Evolutionary conservation across 768 basidiomycete genomes (phyloP), one percentile per base, ranked within the genome.

Genomic region (Hygrocybe coccinea): DNA sequence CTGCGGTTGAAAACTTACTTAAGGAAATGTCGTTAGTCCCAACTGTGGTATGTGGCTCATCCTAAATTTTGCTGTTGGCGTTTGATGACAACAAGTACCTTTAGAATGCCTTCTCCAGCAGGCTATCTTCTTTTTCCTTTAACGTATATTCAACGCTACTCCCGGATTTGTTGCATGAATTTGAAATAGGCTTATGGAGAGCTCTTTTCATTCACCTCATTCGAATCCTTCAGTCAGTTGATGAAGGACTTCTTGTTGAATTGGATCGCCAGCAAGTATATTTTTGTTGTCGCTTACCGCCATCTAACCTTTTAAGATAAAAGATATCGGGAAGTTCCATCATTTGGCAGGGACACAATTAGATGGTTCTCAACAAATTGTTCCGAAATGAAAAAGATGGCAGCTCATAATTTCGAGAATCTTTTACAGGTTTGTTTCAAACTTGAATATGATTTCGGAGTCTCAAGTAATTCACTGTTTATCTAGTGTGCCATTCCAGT

Each of bases 101-200:
- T 34, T 29, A 50, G 29, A 21, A 43, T 19, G 34, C 37, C 34
- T 41, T 41, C 47, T 67, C 66, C 0, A 57, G 64, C 0, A 29
- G 19, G 0, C 55, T 73, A 1, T 44, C 50, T 2, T 14, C 54
- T 1, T 33, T 65, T 8, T 62, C 59, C 0, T 64, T 67, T 50
- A 55, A 66, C 43, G 44, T 64, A 5, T 66, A 64, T 17, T 54
- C 70, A 29, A 17, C 67, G 3, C 63, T 76, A 0, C 59, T 67
- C 0, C 60, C 64, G 0, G 73, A 79, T 46, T 57, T 77, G 15
- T 39, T 79, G 54, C 76, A 77, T 41, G 39, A 29, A 29, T 29
- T 29, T 29, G 29, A 29, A 29, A 29, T 29, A 29, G 29, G 29
- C 29, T 29, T 8, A 41, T 41, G 39, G 39, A 41, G 39, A 41